Evolutionary conservation across 2,329 filamentous ascomycete species (phyloP), one percentile per base, ranked within the genome.

Genomic region (Pestalotiopsis sp.): DNA sequence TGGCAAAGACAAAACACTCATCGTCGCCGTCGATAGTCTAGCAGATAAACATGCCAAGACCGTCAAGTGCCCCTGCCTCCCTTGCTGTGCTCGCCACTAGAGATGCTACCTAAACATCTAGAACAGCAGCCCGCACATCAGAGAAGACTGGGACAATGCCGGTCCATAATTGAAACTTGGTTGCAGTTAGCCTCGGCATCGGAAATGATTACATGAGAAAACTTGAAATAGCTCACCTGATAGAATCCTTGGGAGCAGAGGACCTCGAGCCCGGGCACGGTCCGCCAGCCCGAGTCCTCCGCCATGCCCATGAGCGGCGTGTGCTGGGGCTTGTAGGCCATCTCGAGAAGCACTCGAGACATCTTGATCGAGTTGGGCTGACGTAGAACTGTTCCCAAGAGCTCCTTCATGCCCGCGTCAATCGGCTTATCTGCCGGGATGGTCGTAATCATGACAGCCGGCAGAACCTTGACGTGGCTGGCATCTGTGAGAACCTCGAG

Each of bases 301-400:
- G 95, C 95, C 77, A 98, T 83, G 78, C 92, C 87, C 90, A 98
- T 98, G 73, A 97, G 81, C 7, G 91, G 89, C 4, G 96, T 99
- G 66, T 93, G 87, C 0, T 88, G 85, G 23, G 96, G 96, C 80
- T 95, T 97, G 81, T 99, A 99, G 2, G 96, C 95, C 95, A 99
- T 97, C 80, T 99, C 96, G 3, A 98, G 82, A 70, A 98, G 81
- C 13, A 96, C 88, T 23, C 88, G 87, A 31, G 80, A 81, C 5
- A 80, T 80, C 65, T 27, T 68, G 68, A 71, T 76, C 78, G 74
- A 67, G 75, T 70, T 75, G 78, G 71, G 73, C 78, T 79, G 80
- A 68, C 83, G 81, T n/a, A 90, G 77, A 41, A 90, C 75, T 17
- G 84, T 80, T 4, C 82, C 80, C 11, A 98, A 82, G 1, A 92